Evolutionary conservation across 192 early-diverging fungal species (phyloP).

Genomic region (Phycomyces blakesleeanus): DNA sequence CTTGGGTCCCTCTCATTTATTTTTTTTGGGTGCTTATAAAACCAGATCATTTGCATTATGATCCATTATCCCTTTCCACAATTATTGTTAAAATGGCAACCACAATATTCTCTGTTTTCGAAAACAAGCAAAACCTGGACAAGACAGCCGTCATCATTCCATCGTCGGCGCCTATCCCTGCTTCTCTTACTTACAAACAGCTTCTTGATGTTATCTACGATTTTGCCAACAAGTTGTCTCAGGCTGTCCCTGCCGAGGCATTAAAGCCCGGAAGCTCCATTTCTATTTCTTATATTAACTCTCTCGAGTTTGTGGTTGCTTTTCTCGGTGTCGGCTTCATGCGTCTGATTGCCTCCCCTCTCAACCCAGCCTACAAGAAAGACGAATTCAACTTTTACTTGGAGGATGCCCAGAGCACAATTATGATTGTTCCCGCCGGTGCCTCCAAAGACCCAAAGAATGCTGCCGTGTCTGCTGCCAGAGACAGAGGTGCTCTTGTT

Average conservation of each 20-base stretch:
- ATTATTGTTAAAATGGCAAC: constrained; percentile 21
- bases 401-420: constrained; percentile 59
- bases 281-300: constrained; percentile 63
- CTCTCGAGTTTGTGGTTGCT: constrained; percentile 58
- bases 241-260: constrained; percentile 5
- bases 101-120: constrained; percentile 36
- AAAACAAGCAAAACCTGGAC: constrained; percentile 7
- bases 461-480: constrained; percentile 56
- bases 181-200: constrained; percentile 23
- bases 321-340: constrained; percentile 63
- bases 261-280: constrained; percentile 38
- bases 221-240: constrained; percentile 27
- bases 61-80: background rate
- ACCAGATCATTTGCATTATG: constrained; percentile 2
- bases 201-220: constrained; percentile 21
- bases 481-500: constrained; percentile 45
- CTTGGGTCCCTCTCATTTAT: background rate
- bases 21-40: background rate
- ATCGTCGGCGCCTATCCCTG: constrained; percentile 9
- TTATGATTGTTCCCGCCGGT: constrained; percentile 62
- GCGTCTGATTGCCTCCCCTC: constrained; percentile 65
- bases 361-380: constrained; percentile 65
- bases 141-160: constrained; percentile 39
- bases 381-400: constrained; percentile 75
- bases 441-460: constrained; percentile 37